Evolutionary conservation across 345 rosid genomes (phyloP), one percentile per base, ranked within the genome.

Genomic region (Gossypium bickii): DNA sequence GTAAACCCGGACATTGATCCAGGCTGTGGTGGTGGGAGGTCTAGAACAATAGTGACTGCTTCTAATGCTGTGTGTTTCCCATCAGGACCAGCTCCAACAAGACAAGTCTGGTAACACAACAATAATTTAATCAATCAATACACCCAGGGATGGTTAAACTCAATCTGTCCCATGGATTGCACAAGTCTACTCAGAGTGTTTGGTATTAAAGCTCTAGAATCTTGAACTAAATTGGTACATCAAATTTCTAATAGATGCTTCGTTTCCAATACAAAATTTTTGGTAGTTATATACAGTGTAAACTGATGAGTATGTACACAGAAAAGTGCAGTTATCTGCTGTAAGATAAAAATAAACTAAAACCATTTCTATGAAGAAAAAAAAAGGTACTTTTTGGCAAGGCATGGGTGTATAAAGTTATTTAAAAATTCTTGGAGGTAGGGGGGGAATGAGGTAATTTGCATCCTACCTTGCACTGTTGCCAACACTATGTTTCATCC

Each of bases 21-120:
- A 59, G 97, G 99, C 78, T 95, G 99, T 29, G 98, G 99, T 55
- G 98, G 99, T 45, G 99, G 99, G 76, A 93, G 84, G 83, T 95
- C 99, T 71, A 95, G 99, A 76, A 95, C 99, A 74, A 95, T 84
- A 13, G 99, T 95, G 72, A 95, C 99, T 73, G 98, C 99, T 89
- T 95, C 99, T 88, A 95, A 76, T 53, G 99, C 98, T 38, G 97
- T 93, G 86, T 93, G 98, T 79, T 95, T 95, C 74, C 99, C 97
- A 74, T 87, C 94, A 81, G 97, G 96, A 79, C 99, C 99, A 82
- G 99, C 99, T 66, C 99, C 98, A 80, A 95, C 93, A 83, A 95
- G 99, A 84, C 99, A 95, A 49, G 99, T 95, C 98, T 94, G 78
- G 22, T 66, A 71, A 71, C 60, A 65, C 8, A 73, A 66, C 64